Conservation (phyloP, 345 rosid species). For the Euphorbia tirucalli region DNA sequence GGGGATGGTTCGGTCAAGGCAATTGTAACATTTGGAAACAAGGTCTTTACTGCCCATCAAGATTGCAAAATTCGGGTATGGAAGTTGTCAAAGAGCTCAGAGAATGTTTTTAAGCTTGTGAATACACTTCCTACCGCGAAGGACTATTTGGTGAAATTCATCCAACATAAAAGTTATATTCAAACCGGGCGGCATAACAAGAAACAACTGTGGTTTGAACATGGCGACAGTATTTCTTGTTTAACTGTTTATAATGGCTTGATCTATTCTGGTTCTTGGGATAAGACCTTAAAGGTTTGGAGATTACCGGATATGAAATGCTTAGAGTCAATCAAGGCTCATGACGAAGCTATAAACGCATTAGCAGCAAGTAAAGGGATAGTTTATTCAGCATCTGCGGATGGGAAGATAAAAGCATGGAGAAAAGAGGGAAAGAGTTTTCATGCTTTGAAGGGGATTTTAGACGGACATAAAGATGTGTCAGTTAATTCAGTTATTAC, state of each 20-base stretch:
- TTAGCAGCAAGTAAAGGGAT: conserved; percentile 26
- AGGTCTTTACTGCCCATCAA: conserved; percentile 34
- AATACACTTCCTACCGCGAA: conserved; percentile 30
- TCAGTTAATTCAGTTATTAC: conserved; percentile 26
- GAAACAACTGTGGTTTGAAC: conserved; percentile 32
- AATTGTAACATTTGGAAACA: conserved; percentile 23
- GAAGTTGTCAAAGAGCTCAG: conserved; percentile 33
- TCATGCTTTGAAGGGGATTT: conserved; percentile 48
- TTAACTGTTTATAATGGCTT: conserved; percentile 16
- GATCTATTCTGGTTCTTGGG: conserved; percentile 36
- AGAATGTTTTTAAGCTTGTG: conserved; percentile 27
- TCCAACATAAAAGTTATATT: conserved; percentile 32
- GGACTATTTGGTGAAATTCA: conserved; percentile 29
- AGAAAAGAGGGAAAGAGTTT: conserved; percentile 19
- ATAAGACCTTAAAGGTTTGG: conserved; percentile 33
- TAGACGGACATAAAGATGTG: conserved; percentile 49
- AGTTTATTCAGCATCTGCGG: conserved; percentile 33
- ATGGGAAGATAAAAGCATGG: conserved; percentile 36
- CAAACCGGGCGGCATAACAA: conserved; percentile 29
- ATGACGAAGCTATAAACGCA: conserved; percentile 34
- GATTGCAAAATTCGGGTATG: conserved; percentile 33
- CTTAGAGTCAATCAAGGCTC: conserved; percentile 34
- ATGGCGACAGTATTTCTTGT: conserved; percentile 33
- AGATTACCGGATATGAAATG: conserved; percentile 29
- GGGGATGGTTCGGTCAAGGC: conserved; percentile 51